phyloP scores from a whole-genome alignment of 768 basidiomycete species.

The Phaeolepiota aurea region DNA sequence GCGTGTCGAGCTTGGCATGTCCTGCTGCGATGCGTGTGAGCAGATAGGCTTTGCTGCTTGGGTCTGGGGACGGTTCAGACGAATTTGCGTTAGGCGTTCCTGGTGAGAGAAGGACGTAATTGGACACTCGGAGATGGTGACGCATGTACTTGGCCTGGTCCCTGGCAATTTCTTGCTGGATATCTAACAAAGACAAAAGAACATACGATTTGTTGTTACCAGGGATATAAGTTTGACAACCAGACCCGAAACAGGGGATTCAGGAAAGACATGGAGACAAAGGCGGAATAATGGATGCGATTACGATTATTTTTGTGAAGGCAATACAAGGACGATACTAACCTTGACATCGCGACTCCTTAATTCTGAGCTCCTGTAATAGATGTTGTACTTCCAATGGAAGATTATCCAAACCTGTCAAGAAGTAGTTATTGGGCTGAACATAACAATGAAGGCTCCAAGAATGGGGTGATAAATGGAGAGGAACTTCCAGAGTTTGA shows the following conservation, averaged over 20 bases:
- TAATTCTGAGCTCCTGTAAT: conserved; percentile 34
- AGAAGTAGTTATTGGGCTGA: conserved; percentile 7
- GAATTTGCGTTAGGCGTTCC: conserved; percentile 12
- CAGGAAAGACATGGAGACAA: no score
- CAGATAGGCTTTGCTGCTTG: conserved; percentile 15
- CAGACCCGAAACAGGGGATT: no score
- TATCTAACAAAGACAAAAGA: conserved; percentile 23
- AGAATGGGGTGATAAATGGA: conserved; percentile 1
- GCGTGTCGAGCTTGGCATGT: conserved; percentile 27
- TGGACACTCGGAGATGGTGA: conserved; percentile 17
- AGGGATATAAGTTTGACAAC: no score
- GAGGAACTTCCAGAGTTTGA: no score
- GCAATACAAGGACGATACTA: neutral
- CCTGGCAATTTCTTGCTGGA: conserved; percentile 29
- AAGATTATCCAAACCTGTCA: conserved; percentile 35
- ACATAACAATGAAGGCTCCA: no score
- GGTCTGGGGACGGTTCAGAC: conserved; percentile 5
- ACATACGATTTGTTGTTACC: no score
- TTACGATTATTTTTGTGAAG: no score
- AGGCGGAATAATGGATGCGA: no score
- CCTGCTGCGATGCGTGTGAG: conserved; percentile 24
- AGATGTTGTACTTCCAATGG: conserved; percentile 38
- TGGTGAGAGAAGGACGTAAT: conserved; percentile 8
- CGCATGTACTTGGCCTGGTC: conserved; percentile 30
- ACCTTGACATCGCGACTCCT: conserved; percentile 32